Evolutionary conservation across 2,329 filamentous ascomycete species (phyloP), one percentile per base, ranked within the genome.

Genomic region (Calonectria fujianensis): DNA sequence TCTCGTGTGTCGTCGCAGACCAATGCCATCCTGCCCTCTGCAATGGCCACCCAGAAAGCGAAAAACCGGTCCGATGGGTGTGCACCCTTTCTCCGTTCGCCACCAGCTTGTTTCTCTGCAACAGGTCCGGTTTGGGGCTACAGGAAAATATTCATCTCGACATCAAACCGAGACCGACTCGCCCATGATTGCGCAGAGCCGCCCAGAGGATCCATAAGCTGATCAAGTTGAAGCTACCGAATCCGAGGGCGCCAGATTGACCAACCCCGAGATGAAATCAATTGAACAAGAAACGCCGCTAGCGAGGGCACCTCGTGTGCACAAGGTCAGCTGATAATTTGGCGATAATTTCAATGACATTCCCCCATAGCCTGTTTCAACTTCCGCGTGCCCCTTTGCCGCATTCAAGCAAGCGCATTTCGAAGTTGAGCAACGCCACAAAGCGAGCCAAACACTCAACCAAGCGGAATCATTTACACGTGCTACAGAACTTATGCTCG

Each of bases 1-100:
- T 64, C 57, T 73, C 71, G 48, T 41, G 18, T 64, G 10, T 31
- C 37, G 71, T 69, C 59, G 50, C 65, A 73, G 45, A 65, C 41
- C 31, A 27, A 27, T 59, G 54, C 54, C 57, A 32, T 52, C 66
- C 54, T 37, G 45, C 18, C 27, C 27, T 31, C 52, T 45, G 32
- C 32, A 35, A 35, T 10, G 32, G 31, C 4, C 32, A 8, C 32
- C 24, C 41, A n/a, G n/a, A 50, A 24, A 20, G 27, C 32, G 11
- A 39, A 31, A 41, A 32, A 4, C n/a, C 57, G 35, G 35, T 27
- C 66, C 65, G 59, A 50, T 64, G n/a, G 9, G 35, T 69, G 18
- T 11, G n/a, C 6, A 13, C n/a, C 3, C 45, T 24, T 24, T 61
- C 51, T 14, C 64, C 32, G n/a, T 37, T n/a, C n/a, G 35, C 50